These are phyloP conservation scores for Zarea fungicola DNA, from an alignment of 2,329 filamentous ascomycete genomes.

Conservation along the genomic window DNA sequence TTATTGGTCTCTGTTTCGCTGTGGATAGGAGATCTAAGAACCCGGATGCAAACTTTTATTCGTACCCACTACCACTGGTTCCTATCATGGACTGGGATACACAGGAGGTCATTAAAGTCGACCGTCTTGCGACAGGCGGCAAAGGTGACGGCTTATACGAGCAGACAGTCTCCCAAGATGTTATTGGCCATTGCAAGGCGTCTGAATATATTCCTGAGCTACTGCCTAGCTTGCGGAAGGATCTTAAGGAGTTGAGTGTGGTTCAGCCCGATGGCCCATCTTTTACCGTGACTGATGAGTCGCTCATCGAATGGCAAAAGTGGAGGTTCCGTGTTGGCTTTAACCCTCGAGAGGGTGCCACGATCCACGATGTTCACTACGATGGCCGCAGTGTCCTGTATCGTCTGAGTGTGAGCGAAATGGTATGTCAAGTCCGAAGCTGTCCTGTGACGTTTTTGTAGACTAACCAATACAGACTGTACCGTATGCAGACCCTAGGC, in stretches of 20 bases:
- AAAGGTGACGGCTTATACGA: slow-evolving; percentile 21
- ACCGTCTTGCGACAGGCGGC: slow-evolving; percentile 30
- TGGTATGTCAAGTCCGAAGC: slow-evolving; percentile 42
- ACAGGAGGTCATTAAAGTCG: slow-evolving; percentile 27
- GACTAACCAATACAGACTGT: slow-evolving; percentile 32
- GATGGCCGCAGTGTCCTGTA: slow-evolving; percentile 62
- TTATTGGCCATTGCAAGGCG: slow-evolving; percentile 26
- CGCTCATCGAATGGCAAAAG: slow-evolving; percentile 53
- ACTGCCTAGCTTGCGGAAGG: slow-evolving; percentile 35
- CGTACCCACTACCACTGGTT: slow-evolving; percentile 46
- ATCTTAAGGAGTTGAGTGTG: slow-evolving; percentile 54
- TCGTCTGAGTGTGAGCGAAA: slow-evolving; percentile 61
- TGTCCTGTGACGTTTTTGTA: not conserved
- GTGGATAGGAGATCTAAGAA: slow-evolving; percentile 29
- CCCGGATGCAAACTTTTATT: slow-evolving; percentile 49
- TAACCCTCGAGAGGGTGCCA: slow-evolving; percentile 64
- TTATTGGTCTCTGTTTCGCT: slow-evolving; percentile 30
- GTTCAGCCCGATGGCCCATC: slow-evolving; percentile 33
- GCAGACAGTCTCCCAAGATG: slow-evolving; percentile 12
- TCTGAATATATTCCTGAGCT: slow-evolving; percentile 39
- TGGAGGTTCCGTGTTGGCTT: slow-evolving; percentile 66
- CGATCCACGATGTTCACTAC: slow-evolving; percentile 63
- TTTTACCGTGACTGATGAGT: slow-evolving; percentile 37
- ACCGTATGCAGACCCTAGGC: slow-evolving; percentile 59
- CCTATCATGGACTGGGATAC: slow-evolving; percentile 34